Evolutionary conservation across 768 basidiomycete genomes (phyloP), one percentile per base, ranked within the genome.

Genomic region (Porphyrellus cyaneotinctus): DNA sequence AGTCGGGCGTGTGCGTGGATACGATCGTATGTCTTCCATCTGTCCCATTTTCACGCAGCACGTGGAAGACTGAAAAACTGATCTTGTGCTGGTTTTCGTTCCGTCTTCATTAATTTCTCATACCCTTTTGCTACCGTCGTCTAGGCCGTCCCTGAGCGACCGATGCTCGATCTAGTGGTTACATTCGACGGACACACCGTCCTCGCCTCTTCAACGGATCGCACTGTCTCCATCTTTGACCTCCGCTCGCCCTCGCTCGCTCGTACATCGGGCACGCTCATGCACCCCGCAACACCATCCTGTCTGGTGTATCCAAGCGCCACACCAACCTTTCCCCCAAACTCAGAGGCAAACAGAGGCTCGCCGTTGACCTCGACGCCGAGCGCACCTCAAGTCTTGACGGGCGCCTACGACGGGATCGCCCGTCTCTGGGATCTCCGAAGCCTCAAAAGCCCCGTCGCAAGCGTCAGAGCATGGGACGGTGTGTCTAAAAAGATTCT

Each of bases 401-500:
- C 80, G 0, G 91, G 88, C 6, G 79, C 83, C 0, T 90, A 92
- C 63, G 90, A 93, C 51, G 88, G 91, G 12, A 70, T 84, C 2
- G 87, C 84, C 0, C 75, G 88, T 6, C 64, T 92, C 4, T 93
- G 88, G 88, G 90, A 93, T 64, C 63, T 89, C 23, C 76, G 88
- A 5, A 91, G 85, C 59, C 74, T 77, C 15, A 83, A 84, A 59
- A 73, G 76, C 14, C 80, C 87, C 1, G 74, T 91, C 41, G 76
- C 85, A 20, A 81, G 74, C 53, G 85, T 91, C 63, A 78, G 77
- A 43, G 77, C 75, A 2, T 84, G 80, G 79, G 78, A 82, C 8
- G 77, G 77, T 4, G 60, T 13, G 0, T 4, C 62, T 7, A 73
- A 76, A 63, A 87, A 87, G 61, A 75, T 88, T 1, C 58, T 88